phyloP scores from a whole-genome alignment of 768 basidiomycete genomes.

The Polyporus arcularius region DNA sequence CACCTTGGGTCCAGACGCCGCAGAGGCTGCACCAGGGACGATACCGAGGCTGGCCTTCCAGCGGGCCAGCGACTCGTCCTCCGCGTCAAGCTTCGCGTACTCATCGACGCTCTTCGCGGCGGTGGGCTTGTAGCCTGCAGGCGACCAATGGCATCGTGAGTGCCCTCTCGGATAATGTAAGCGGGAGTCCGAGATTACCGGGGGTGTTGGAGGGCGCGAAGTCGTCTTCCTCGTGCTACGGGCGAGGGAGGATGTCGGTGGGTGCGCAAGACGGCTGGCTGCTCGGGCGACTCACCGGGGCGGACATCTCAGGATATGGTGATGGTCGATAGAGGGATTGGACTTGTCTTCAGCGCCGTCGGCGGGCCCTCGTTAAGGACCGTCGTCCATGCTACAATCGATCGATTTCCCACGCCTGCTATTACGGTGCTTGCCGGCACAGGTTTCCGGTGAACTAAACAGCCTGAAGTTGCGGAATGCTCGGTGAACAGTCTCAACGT shows the following conservation, averaged over 20 bases:
- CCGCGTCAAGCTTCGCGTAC: constrained; percentile 81
- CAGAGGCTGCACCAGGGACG: constrained; percentile 46
- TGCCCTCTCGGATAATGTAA: neutral
- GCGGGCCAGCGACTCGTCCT: constrained; percentile 90
- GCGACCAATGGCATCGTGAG: neutral
- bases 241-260: constrained; percentile 12
- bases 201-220: constrained; percentile 67
- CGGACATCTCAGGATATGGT: constrained; percentile 46
- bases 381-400: constrained; percentile 30
- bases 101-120: constrained; percentile 76
- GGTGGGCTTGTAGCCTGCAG: constrained; percentile 71
- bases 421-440: constrained; percentile 47
- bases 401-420: constrained; percentile 76
- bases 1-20: constrained; percentile 67
- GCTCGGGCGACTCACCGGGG: constrained; percentile 39
- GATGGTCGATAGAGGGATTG: constrained; percentile 19
- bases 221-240: constrained; percentile 71
- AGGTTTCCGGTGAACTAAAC: neutral
- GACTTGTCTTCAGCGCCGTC: constrained; percentile 21
- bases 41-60: constrained; percentile 97
- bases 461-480: neutral
- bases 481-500: too few relatives aligned
- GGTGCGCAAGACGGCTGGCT: neutral
- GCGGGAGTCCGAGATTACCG: constrained; percentile 42
- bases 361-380: constrained; percentile 16